Percentiles rank a stretch among this genome's conserved stretches.
Evolutionary conservation across 208 protist species (phyloP).

Genomic region (Trypanosoma mega): DNA sequence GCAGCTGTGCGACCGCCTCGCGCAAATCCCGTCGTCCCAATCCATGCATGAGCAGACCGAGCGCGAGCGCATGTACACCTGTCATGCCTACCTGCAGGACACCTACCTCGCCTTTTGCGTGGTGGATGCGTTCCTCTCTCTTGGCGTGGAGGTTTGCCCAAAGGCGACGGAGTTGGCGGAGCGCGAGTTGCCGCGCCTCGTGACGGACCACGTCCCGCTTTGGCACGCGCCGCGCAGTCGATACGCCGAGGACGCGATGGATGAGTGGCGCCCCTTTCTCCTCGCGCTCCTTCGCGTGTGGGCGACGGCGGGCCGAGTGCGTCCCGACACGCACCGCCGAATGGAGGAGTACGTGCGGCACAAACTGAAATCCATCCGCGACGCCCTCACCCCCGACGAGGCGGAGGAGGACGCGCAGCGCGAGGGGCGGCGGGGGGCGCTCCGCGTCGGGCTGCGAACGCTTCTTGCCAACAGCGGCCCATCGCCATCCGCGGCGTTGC

Average conservation of each 20-base stretch:
- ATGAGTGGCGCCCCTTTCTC: slow-evolving; percentile 56
- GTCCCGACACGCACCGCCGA: slow-evolving; percentile 41
- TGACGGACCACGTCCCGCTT: slow-evolving; percentile 51
- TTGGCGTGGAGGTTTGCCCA: slow-evolving; percentile 23
- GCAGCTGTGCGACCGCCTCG: slow-evolving; percentile 29
- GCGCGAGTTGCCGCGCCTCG: slow-evolving; percentile 54
- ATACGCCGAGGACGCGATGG: slow-evolving; percentile 41
- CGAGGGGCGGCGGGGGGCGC: background rate
- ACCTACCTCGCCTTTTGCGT: slow-evolving; percentile 71
- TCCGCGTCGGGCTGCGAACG: slow-evolving; percentile 14
- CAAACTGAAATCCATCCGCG: slow-evolving; percentile 46
- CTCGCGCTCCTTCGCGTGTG: slow-evolving; percentile 69
- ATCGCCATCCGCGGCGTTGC: background rate
- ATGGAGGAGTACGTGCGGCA: slow-evolving; percentile 66
- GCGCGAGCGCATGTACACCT: slow-evolving; percentile 47
- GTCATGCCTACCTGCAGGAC: slow-evolving; percentile 66
- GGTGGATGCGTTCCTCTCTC: slow-evolving; percentile 64
- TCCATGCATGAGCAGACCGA: slow-evolving; percentile 11
- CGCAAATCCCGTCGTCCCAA: background rate
- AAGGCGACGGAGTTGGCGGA: slow-evolving; percentile 28
- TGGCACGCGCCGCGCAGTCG: slow-evolving; percentile 14
- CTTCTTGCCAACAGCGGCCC: slow-evolving; percentile 1
- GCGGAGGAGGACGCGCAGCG: slow-evolving; percentile 1
- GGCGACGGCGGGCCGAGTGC: slow-evolving; percentile 32
- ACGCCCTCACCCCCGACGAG: slow-evolving; percentile 25